A percentile compares a stretch with the other conserved stretches of the same genome.
These are phyloP conservation scores for Phyllostachys edulis DNA, from an alignment of 176 grass and related monocot genomes.

Conservation along the genomic window DNA sequence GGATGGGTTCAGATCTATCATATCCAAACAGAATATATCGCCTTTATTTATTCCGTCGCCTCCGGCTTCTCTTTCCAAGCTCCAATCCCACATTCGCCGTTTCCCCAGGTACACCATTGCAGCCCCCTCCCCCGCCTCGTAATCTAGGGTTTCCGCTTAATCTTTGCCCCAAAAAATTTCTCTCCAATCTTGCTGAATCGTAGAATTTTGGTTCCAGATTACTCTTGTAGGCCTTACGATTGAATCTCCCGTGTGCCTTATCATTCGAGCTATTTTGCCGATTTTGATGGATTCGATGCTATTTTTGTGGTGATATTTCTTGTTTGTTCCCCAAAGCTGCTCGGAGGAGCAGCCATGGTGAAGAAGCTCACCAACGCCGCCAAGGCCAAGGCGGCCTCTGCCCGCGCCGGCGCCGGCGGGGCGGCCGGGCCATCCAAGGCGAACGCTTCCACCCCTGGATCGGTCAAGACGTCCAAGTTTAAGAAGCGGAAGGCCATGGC, in stretches of 20 bases:
- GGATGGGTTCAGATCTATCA: too few relatives aligned
- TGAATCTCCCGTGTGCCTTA: background rate
- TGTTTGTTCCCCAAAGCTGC: conserved; percentile 15
- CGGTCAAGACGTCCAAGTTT: conserved; percentile 18
- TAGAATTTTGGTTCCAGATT: background rate
- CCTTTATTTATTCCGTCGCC: background rate
- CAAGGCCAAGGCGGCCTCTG: conserved; percentile 9
- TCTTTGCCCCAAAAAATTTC: background rate
- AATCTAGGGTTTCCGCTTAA: background rate
- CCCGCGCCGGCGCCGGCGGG: background rate
- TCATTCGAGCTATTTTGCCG: background rate
- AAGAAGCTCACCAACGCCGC: conserved; percentile 17
- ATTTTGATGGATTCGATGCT: conserved; percentile 15
- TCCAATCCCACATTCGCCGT: background rate
- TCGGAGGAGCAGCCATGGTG: conserved; percentile 24
- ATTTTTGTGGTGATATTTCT: conserved; percentile 3
- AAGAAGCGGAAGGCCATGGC: conserved; percentile 26
- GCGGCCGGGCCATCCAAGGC: conserved; percentile 3
- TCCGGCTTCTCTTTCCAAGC: background rate
- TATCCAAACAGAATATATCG: too few relatives aligned
- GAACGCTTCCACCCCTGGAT: conserved; percentile 21
- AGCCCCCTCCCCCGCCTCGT: background rate
- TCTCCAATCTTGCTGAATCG: background rate
- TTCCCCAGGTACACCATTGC: conserved; percentile 10
- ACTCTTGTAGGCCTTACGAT: background rate